Conservation (phyloP, 2,329 filamentous ascomycete species). For the Thielaviopsis ethacetica region DNA sequence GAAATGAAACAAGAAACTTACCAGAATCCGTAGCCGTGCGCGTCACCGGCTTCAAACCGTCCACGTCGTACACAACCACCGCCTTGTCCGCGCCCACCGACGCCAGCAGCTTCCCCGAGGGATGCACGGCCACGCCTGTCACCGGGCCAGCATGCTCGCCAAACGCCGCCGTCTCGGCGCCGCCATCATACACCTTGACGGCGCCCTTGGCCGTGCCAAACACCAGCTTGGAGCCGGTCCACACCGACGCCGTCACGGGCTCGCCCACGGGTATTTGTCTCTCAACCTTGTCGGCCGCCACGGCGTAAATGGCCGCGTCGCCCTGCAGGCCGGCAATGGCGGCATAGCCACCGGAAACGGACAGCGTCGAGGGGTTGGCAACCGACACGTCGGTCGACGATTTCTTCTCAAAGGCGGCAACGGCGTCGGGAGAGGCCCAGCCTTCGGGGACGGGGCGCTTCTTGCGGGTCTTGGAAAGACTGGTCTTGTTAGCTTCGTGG, state of each 20-base stretch:
- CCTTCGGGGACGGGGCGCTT: slow-evolving; percentile 73
- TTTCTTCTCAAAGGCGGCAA: slow-evolving; percentile 34
- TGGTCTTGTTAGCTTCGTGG: slow-evolving; percentile 26
- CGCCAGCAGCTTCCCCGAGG: slow-evolving; percentile 65
- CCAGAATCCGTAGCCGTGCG: slow-evolving; percentile 68
- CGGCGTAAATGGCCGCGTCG: slow-evolving; percentile 57
- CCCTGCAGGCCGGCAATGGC: slow-evolving; percentile 63
- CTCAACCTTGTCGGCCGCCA: slow-evolving; percentile 50
- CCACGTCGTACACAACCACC: slow-evolving; percentile 75
- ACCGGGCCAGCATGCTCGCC: slow-evolving; percentile 70
- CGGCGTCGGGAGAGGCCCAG: slow-evolving; percentile 63
- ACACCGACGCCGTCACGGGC: slow-evolving; percentile 48
- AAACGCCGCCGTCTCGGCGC: slow-evolving; percentile 51
- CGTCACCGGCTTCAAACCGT: slow-evolving; percentile 48
- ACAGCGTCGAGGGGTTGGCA: slow-evolving; percentile 32
- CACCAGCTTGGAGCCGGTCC: slow-evolving; percentile 52
- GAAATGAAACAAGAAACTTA: slow-evolving; percentile 29
- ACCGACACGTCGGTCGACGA: slow-evolving; percentile 31
- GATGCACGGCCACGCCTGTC: slow-evolving; percentile 65
- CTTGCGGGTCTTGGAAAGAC: slow-evolving; percentile 73
- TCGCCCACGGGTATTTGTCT: slow-evolving; percentile 49
- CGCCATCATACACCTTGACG: slow-evolving; percentile 65
- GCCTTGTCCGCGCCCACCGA: slow-evolving; percentile 87
- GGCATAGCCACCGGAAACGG: slow-evolving; percentile 43
- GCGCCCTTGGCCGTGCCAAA: slow-evolving; percentile 60